A percentile compares a stretch with the other conserved stretches of the same genome.
These are phyloP conservation scores for Acer saccharum DNA, from an alignment of 345 rosid species.

Conservation along the genomic window DNA sequence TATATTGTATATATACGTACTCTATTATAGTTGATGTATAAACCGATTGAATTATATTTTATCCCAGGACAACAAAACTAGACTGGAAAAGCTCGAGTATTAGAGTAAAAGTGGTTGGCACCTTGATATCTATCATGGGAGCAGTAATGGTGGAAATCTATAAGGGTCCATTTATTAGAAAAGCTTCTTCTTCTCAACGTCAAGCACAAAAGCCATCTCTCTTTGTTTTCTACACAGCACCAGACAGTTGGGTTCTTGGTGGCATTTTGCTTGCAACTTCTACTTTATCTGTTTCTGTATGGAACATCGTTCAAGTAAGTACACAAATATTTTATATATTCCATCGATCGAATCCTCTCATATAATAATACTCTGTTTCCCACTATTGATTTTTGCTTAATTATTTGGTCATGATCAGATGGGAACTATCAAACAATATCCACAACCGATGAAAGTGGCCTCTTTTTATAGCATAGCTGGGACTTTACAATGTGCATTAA, in stretches of 20 bases:
- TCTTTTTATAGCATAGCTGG: slow-evolving; percentile 71
- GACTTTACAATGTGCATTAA: slow-evolving; percentile 57
- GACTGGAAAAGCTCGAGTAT: slow-evolving; percentile 55
- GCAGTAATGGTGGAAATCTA: slow-evolving; percentile 52
- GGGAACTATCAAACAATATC: slow-evolving; percentile 54
- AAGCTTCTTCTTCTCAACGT: slow-evolving; percentile 35
- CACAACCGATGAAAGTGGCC: slow-evolving; percentile 72
- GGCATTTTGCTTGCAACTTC: slow-evolving; percentile 71
- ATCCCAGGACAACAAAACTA: slow-evolving; percentile 43
- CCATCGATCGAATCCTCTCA: no score
- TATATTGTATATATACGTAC: no score
- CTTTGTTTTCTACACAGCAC: slow-evolving; percentile 53
- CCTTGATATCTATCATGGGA: slow-evolving; percentile 55
- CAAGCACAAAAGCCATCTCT: slow-evolving; percentile 30
- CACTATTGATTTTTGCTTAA: no score
- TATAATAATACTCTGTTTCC: no score
- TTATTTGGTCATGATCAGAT: slow-evolving; percentile 43
- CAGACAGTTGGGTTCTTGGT: slow-evolving; percentile 74
- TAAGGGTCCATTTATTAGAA: slow-evolving; percentile 56
- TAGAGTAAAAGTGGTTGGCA: slow-evolving; percentile 49
- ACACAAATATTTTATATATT: no score
- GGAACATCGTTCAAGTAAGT: slow-evolving; percentile 70
- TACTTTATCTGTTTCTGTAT: slow-evolving; percentile 52
- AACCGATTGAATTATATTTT: not conserved
- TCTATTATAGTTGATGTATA: not conserved